Evolutionary conservation across 2,329 filamentous ascomycete genomes (phyloP), one percentile per base, ranked within the genome.

Genomic region (Apiospora marii): DNA sequence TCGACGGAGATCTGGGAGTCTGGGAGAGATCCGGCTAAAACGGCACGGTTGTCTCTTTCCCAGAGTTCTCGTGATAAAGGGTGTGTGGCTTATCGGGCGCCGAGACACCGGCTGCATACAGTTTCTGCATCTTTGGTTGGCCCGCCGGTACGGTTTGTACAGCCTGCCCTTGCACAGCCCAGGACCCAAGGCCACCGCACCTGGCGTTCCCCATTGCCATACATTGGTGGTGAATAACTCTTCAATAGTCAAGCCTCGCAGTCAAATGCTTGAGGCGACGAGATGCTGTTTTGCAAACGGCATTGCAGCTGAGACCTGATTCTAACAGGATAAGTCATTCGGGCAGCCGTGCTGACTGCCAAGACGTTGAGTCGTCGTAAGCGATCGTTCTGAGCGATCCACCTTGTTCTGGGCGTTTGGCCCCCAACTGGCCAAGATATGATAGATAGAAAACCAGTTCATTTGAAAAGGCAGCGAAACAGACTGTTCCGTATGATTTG

Each of bases 101-200:
- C 58, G 58, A 24, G 58, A 41, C 58, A 64, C 30, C 58, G 30
- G 34, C 30, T 19, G 34, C 58, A 37, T 64, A 6, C 34, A 22
- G 19, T 64, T 13, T 64, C 30, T 41, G 16, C n/a, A 22, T 4
- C 58, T 37, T 64, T 64, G 58, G 58, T 41, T 64, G 58, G 58
- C 19, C 30, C 3, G 19, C 22, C 4, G 30, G 30, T 41, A 8
- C 7, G 4, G 10, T 16, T 19, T n/a, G 30, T 64, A 41, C 58
- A 64, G 58, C 58, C 58, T 64, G 19, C 58, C 58, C 58, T 4
- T 64, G 58, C 58, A 64, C 58, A 41, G 58, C 58, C 58, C 53
- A 22, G 16, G 53, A 58, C 24, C 53, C 53, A 34, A 61, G 53
- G 19, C 27, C 30, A 30, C 8, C 51, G 13, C 27, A 16, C 24